A percentile compares a stretch with the other conserved stretches of the same genome.
These are phyloP conservation scores for Deinandra increscens DNA, from an alignment of 129 eudicot genomes.

Conservation along the genomic window DNA sequence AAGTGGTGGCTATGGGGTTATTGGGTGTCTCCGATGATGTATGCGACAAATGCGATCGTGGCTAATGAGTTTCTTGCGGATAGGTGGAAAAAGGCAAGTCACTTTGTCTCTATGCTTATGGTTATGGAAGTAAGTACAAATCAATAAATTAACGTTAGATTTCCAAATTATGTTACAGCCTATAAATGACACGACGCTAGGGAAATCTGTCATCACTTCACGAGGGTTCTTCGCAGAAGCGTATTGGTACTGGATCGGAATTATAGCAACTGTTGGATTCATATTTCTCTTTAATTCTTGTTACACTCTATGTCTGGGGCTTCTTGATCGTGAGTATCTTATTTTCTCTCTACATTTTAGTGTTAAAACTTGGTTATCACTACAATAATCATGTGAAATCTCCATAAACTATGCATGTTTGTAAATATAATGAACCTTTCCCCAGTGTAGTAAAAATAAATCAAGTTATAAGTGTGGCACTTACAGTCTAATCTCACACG, in stretches of 20 bases:
- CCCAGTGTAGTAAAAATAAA: background rate
- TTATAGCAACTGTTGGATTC: slow-evolving; percentile 49
- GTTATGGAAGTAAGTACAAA: background rate
- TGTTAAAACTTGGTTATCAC: background rate
- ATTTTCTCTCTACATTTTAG: background rate
- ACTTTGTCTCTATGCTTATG: background rate
- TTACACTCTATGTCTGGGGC: slow-evolving; percentile 35
- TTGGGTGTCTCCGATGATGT: slow-evolving; percentile 55
- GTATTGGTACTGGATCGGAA: slow-evolving; percentile 71
- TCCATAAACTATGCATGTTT: background rate
- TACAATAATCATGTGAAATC: background rate
- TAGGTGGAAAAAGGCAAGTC: slow-evolving; percentile 40
- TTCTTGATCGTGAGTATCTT: slow-evolving; percentile 50
- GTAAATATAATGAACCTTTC: background rate
- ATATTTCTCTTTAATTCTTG: slow-evolving; percentile 41
- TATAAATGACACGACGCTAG: slow-evolving; percentile 14
- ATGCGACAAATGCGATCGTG: slow-evolving; percentile 46
- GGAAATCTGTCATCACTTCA: slow-evolving; percentile 32
- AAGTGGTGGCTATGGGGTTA: slow-evolving; percentile 60
- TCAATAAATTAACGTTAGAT: background rate
- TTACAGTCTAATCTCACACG: no score
- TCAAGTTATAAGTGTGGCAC: background rate
- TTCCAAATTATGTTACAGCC: background rate
- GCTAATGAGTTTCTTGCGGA: slow-evolving; percentile 51
- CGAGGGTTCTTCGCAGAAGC: slow-evolving; percentile 56